Evolutionary conservation across 2,329 filamentous ascomycete genomes (phyloP), one percentile per base, ranked within the genome.

Genomic region (Hypoxylon sp.): DNA sequence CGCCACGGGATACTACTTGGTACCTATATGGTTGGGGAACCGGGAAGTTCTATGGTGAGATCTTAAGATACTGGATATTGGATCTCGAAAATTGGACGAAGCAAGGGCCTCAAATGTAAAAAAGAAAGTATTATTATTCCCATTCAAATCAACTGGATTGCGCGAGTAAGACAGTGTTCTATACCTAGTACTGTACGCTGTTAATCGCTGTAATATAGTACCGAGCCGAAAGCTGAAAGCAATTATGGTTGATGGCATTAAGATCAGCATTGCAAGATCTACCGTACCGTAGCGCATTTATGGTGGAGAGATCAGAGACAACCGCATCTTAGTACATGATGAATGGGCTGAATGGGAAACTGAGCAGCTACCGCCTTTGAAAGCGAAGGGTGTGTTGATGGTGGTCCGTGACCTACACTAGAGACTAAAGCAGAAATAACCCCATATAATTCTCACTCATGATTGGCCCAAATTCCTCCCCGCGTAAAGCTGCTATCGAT

Each of bases 401-500:
- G 35, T 53, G 26, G 26, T n/a, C 17, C 29, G 24, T 35, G 35
- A 8, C 29, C 50, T 31, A 47, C 33, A 42, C 29, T 14, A n/a
- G 29, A 54, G 35, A 62, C 59, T 60, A 65, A 68, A 71, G 64
- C 63, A 65, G 72, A 61, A 59, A 68, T 68, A 46, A 33, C 61
- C 51, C 70, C 73, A 71, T 58, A n/a, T 19, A 39, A 19, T 5
- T 14, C 5, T 24, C 35, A 26, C 17, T 19, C 59, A 24, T 75
- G 44, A 75, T 76, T 76, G 74, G 74, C 3, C 51, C 29, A 70
- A 29, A 65, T 61, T 63, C 17, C 33, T 61, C 53, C 60, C 63
- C 67, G 52, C 59, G 46, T 48, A 64, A 69, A 71, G 62, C 51
- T 52, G 63, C 44, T 62, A 59, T 50, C 55, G 59, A 71, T 70